These are phyloP conservation scores for Claviceps cyperi DNA, from an alignment of 2,329 filamentous ascomycete genomes.

Conservation along the genomic window DNA sequence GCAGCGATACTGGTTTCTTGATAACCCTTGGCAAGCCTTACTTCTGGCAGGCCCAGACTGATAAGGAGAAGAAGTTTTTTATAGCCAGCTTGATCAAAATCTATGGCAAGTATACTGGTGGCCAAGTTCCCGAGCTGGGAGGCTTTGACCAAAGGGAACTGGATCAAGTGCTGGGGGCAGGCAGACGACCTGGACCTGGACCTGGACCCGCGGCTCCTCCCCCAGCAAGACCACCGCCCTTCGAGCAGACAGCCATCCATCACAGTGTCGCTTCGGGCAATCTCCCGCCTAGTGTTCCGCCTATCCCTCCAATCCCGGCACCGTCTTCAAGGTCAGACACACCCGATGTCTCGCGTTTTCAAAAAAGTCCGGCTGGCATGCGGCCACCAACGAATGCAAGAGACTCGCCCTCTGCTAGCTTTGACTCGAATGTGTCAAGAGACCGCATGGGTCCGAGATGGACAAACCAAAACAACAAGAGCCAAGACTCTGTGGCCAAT, in stretches of 20 bases:
- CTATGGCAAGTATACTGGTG: conserved; percentile 88
- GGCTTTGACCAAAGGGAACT: conserved; percentile 74
- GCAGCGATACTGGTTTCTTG: conserved; percentile 68
- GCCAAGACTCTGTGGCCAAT: conserved; percentile 40
- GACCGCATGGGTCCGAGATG: conserved; percentile 29
- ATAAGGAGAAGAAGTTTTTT: conserved; percentile 98
- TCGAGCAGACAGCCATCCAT: conserved; percentile 13
- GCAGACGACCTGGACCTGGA: conserved; percentile 24
- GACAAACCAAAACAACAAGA: conserved; percentile 36
- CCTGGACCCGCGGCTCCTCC: conserved; percentile 9
- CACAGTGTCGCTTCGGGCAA: conserved; percentile 8
- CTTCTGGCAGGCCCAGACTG: conserved; percentile 86
- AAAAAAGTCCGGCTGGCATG: conserved; percentile 16
- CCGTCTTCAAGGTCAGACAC: conserved; percentile 9
- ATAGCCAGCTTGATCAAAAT: conserved; percentile 94
- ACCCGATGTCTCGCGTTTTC: conserved; percentile 16
- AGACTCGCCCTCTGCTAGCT: conserved; percentile 35
- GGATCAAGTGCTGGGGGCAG: conserved; percentile 55
- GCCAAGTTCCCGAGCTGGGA: conserved; percentile 60
- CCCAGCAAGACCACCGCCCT: conserved; percentile 12
- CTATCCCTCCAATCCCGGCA: conserved; percentile 7
- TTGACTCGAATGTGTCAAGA: conserved; percentile 30
- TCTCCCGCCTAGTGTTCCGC: conserved; percentile 6
- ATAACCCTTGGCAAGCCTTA: conserved; percentile 89
- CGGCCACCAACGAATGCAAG: conserved; percentile 23